Percentiles rank a stretch among this genome's conserved stretches.
Conservation (phyloP, 2,329 filamentous ascomycete genomes). For the Didymella glomerata region DNA sequence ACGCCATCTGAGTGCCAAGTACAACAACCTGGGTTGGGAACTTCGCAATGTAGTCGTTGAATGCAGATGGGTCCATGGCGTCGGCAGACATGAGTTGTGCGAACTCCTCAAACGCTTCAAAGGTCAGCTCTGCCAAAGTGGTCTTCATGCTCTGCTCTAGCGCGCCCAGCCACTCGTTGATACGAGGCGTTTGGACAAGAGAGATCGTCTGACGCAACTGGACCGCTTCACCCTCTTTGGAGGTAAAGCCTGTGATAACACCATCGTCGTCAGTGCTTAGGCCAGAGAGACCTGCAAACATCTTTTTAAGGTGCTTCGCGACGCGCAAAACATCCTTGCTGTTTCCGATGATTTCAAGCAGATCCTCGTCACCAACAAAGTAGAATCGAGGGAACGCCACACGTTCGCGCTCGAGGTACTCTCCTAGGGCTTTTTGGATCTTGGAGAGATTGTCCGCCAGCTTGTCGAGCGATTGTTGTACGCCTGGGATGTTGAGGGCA, state of each 20-base stretch:
- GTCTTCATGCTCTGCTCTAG: constrained; percentile 93
- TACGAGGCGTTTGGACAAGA: constrained; percentile 89
- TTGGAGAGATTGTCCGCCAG: constrained; percentile 97
- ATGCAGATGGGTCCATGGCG: constrained; percentile 72
- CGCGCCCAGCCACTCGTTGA: constrained; percentile 98
- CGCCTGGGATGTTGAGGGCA: constrained; percentile 92
- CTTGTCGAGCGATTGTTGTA: constrained; percentile 94
- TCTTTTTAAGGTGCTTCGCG: constrained; percentile 99
- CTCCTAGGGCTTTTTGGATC: constrained; percentile 97
- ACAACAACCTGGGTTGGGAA: constrained; percentile 97
- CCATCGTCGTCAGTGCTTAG: constrained; percentile 90
- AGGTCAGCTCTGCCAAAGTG: constrained; percentile 88
- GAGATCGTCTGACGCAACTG: constrained; percentile 90
- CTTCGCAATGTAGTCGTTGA: constrained; percentile 80
- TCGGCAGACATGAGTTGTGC: constrained; percentile 77
- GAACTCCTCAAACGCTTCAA: constrained; percentile 85
- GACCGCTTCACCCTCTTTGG: constrained; percentile 92
- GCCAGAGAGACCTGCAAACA: constrained; percentile 96
- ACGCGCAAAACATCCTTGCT: constrained; percentile 97
- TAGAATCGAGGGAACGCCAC: constrained; percentile 99
- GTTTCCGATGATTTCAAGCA: constrained; percentile 99
- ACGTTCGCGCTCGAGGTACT: constrained; percentile 97
- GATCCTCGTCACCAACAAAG: constrained; percentile 97
- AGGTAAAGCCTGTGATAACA: constrained; percentile 89
- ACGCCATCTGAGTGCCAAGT: constrained; percentile 89